Percentiles rank a stretch among this genome's conserved stretches.
These are phyloP conservation scores for Jacaranda mimosifolia DNA, from an alignment of 257 asterid species.

Conservation along the genomic window DNA sequence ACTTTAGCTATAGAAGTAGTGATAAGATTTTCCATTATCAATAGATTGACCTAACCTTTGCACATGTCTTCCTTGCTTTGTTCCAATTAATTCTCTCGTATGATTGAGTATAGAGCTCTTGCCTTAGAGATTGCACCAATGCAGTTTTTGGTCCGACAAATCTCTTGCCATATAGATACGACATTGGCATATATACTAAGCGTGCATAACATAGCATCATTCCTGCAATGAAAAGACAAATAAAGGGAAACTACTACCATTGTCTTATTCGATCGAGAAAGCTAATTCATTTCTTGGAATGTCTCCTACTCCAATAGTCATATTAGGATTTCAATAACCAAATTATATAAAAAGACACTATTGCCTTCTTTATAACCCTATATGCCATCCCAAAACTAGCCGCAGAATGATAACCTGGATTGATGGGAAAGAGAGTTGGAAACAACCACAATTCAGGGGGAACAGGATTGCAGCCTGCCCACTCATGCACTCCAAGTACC, in stretches of 20 bases:
- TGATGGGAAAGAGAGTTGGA: conserved; percentile 29
- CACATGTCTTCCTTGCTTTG: conserved; percentile 40
- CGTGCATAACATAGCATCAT: conserved; percentile 51
- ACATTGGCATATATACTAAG: conserved; percentile 51
- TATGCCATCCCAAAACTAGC: background rate
- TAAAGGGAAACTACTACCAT: background rate
- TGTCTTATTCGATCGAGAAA: background rate
- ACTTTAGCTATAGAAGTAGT: background rate
- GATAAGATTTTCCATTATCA: background rate
- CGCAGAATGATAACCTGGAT: conserved; percentile 26
- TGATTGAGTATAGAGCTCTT: conserved; percentile 44
- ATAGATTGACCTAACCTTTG: conserved; percentile 37
- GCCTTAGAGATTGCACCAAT: conserved; percentile 35
- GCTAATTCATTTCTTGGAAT: background rate
- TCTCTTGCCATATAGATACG: conserved; percentile 51
- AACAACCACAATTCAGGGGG: conserved; percentile 39
- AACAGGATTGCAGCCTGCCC: conserved; percentile 36
- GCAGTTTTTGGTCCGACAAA: conserved; percentile 50
- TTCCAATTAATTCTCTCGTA: conserved; percentile 44
- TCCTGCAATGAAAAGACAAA: conserved; percentile 22
- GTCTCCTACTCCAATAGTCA: background rate
- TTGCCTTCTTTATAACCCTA: background rate
- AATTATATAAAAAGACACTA: background rate
- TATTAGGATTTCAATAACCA: background rate
- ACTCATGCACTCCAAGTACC: conserved; percentile 36